These are phyloP conservation scores for Cercophora scortea DNA, from an alignment of 495 filamentous ascomycete species.

Conservation along the genomic window DNA sequence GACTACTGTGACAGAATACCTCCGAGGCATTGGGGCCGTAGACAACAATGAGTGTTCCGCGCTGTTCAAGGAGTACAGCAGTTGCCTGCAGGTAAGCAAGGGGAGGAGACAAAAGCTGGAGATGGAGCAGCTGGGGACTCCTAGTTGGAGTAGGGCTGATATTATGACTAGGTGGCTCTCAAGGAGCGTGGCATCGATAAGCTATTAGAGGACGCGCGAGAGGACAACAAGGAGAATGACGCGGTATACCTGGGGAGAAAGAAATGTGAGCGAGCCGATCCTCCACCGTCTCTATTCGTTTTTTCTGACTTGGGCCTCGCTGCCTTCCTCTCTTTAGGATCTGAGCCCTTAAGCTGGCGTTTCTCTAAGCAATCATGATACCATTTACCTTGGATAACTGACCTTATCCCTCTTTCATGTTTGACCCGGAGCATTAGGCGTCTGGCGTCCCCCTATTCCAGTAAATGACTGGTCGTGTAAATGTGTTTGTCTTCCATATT, in stretches of 20 bases:
- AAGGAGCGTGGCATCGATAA: conserved; percentile 80
- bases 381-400: too few relatives aligned
- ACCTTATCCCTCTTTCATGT: too few relatives aligned
- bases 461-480: not conserved
- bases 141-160: not conserved
- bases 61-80: conserved; percentile 79
- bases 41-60: conserved; percentile 72
- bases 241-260: conserved; percentile 57
- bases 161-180: conserved; percentile 54
- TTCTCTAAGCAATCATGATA: not conserved
- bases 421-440: not conserved
- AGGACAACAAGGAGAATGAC: conserved; percentile 75
- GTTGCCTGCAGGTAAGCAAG: conserved; percentile 62
- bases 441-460: not conserved
- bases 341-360: not conserved
- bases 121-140: too few relatives aligned
- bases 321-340: not conserved
- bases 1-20: conserved; percentile 55
- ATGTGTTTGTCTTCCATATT: not conserved
- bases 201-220: conserved; percentile 77
- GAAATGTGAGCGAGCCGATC: conserved; percentile 18
- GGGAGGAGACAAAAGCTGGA: too few relatives aligned
- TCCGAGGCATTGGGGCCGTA: conserved; percentile 62
- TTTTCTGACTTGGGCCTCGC: not conserved
- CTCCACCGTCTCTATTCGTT: too few relatives aligned